Evolutionary conservation across 2,329 filamentous ascomycete genomes (phyloP).

Genomic region (Fusarium sp.): DNA sequence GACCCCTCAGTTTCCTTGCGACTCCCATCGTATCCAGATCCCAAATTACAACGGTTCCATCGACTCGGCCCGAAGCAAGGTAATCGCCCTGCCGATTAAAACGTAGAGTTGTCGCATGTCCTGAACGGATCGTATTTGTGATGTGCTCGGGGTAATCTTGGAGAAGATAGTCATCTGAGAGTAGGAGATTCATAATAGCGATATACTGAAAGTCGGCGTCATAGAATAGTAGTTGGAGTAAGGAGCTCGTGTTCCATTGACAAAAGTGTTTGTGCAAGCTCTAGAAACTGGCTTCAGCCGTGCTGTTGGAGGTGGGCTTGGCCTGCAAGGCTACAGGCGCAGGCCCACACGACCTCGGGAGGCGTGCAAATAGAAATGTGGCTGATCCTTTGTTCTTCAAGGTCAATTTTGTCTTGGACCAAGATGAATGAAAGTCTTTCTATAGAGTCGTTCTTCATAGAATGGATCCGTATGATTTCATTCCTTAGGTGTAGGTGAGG

Average conservation of each 20-base stretch:
- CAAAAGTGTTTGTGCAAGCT: conserved; percentile 21
- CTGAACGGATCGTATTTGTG: conserved; percentile 82
- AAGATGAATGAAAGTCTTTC: neutral
- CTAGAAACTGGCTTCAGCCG: conserved; percentile 39
- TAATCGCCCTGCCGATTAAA: conserved; percentile 97
- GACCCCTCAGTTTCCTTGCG: conserved; percentile 89
- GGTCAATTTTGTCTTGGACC: neutral
- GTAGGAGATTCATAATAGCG: conserved; percentile 62
- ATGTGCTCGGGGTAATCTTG: conserved; percentile 91
- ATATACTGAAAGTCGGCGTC: neutral
- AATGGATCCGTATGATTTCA: too few species aligned
- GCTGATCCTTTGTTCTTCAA: conserved; percentile 15
- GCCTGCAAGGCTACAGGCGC: conserved; percentile 47
- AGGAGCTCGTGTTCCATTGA: conserved; percentile 32
- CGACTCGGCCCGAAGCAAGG: conserved; percentile 90
- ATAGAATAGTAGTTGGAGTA: neutral
- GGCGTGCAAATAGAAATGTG: conserved; percentile 29
- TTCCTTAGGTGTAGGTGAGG: neutral
- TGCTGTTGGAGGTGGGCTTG: conserved; percentile 25
- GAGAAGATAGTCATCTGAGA: conserved; percentile 69
- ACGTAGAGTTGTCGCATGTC: conserved; percentile 73
- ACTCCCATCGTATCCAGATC: conserved; percentile 98
- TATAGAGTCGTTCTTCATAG: too few species aligned
- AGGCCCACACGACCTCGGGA: conserved; percentile 7
- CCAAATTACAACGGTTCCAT: conserved; percentile 95